These are phyloP conservation scores for Vitis rotundifolia DNA, from an alignment of 164 flowering plant species.

Conservation along the genomic window DNA sequence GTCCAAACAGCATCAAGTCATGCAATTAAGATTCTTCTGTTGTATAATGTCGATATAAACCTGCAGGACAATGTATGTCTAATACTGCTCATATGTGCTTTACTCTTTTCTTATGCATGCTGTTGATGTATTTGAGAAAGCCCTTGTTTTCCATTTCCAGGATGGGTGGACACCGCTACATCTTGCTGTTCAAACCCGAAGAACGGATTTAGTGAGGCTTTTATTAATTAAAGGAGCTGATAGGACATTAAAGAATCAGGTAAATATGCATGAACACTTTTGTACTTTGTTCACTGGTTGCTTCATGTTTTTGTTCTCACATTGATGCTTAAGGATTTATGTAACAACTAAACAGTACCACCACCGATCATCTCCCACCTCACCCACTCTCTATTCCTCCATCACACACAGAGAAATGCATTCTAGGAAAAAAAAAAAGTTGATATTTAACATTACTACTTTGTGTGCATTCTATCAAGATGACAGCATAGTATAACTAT, in stretches of 20 bases:
- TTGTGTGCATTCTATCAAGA: no score
- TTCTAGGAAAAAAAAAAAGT: no score
- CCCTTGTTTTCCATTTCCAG: constrained; percentile 30
- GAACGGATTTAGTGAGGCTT: constrained; percentile 84
- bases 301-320: neutral
- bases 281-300: neutral
- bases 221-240: constrained; percentile 91
- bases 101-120: neutral
- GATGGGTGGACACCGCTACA: constrained; percentile 98
- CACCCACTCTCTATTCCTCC: no score
- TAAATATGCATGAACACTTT: constrained; percentile 18
- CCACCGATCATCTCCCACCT: no score
- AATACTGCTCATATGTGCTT: neutral
- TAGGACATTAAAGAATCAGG: constrained; percentile 68
- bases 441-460: no score
- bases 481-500: no score
- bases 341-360: no score
- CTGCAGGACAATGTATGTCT: constrained; percentile 72
- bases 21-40: constrained; percentile 69
- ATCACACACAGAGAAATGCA: no score
- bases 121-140: neutral
- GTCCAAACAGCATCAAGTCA: constrained; percentile 76
- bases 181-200: constrained; percentile 81
- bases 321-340: neutral
- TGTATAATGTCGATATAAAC: constrained; percentile 88